phyloP scores from a whole-genome alignment of 2,329 filamentous ascomycete genomes.

The Penicillium hesseltinei region DNA sequence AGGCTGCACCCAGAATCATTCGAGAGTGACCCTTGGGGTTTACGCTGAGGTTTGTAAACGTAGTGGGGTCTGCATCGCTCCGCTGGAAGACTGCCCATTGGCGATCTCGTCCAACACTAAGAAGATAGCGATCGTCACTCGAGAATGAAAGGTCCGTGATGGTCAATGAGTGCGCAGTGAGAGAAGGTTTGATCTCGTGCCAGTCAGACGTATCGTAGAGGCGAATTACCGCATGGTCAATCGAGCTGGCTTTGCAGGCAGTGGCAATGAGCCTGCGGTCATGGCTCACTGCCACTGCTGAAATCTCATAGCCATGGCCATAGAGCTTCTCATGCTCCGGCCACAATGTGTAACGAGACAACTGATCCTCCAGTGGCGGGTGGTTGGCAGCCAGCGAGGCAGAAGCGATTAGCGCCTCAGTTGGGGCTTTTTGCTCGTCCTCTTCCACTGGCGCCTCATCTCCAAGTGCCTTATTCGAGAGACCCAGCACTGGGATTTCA shows the following conservation, averaged over 20 bases:
- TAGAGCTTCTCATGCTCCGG: slow-evolving; percentile 96
- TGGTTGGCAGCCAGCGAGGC: slow-evolving; percentile 59
- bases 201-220: slow-evolving; percentile 83
- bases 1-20: slow-evolving; percentile 88
- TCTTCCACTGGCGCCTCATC: slow-evolving; percentile 38
- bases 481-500: slow-evolving; percentile 88
- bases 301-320: slow-evolving; percentile 96
- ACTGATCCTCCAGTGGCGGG: slow-evolving; percentile 84
- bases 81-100: slow-evolving; percentile 83
- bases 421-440: slow-evolving; percentile 41
- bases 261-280: slow-evolving; percentile 78
- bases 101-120: slow-evolving; percentile 87
- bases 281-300: slow-evolving; percentile 74
- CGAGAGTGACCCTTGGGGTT: slow-evolving; percentile 84
- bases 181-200: slow-evolving; percentile 80
- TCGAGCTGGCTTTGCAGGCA: slow-evolving; percentile 85
- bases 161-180: slow-evolving; percentile 83
- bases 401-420: slow-evolving; percentile 21
- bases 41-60: slow-evolving; percentile 60
- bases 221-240: slow-evolving; percentile 91
- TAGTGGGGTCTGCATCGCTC: slow-evolving; percentile 33
- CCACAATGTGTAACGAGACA: slow-evolving; percentile 89
- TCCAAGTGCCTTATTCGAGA: slow-evolving; percentile 89
- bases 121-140: slow-evolving; percentile 66
- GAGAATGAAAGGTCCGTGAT: slow-evolving; percentile 82